Conservation (phyloP, 108 stramenopile species). For the Discostella stelligeroides region DNA sequence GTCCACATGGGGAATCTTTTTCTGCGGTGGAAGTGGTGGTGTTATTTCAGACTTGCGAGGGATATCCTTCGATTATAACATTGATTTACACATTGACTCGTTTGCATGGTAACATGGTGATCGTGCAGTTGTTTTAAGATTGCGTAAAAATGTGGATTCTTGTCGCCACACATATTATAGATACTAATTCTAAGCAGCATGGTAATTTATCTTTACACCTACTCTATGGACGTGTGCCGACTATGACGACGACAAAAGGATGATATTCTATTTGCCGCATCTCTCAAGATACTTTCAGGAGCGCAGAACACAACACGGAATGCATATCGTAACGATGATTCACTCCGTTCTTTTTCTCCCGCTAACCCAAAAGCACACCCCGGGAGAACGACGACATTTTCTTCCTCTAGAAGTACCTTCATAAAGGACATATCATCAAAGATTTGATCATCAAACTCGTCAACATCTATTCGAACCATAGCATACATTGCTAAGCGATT, state of each 20-base stretch:
- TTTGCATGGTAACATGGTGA: slow-evolving; percentile 33
- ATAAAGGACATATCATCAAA: slow-evolving; percentile 79
- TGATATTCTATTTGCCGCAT: slow-evolving; percentile 64
- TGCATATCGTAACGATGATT: slow-evolving; percentile 23
- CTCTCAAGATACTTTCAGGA: slow-evolving; percentile 55
- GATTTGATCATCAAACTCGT: slow-evolving; percentile 49
- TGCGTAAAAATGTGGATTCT: background rate
- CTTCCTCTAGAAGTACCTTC: slow-evolving; percentile 78
- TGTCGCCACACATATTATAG: too few species aligned
- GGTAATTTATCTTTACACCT: background rate
- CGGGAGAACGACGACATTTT: slow-evolving; percentile 91
- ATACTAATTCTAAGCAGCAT: too few species aligned
- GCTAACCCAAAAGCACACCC: slow-evolving; percentile 84
- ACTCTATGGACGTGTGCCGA: background rate
- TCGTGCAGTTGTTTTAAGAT: background rate
- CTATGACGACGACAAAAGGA: slow-evolving; percentile 73
- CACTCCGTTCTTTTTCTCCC: background rate
- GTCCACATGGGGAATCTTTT: slow-evolving; percentile 48
- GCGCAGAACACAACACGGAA: slow-evolving; percentile 88
- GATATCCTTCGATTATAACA: slow-evolving; percentile 34
- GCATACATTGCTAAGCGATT: slow-evolving; percentile 78
- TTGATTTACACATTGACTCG: slow-evolving; percentile 46
- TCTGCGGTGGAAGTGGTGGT: slow-evolving; percentile 41
- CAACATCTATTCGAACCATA: slow-evolving; percentile 71
- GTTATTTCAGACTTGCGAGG: slow-evolving; percentile 29